Percentiles rank a stretch among this genome's conserved stretches.
Conservation (phyloP, 2,329 filamentous ascomycete species). For the Ophiosphaerella korrae region DNA sequence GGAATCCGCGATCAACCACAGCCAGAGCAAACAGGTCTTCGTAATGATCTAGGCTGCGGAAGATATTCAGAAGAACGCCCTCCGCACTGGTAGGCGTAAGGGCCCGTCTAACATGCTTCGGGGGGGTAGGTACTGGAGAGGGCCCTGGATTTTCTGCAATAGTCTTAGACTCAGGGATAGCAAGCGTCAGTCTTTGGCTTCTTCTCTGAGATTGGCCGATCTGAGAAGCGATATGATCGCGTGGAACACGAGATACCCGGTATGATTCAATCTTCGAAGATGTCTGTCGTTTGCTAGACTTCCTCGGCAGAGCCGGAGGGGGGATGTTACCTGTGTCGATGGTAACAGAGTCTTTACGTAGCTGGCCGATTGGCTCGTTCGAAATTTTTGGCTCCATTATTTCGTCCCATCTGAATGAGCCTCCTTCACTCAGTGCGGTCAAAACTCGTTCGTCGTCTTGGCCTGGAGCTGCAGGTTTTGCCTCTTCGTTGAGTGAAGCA, state of each 20-base stretch:
- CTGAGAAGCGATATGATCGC: slow-evolving; percentile 40
- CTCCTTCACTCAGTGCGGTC: slow-evolving; percentile 28
- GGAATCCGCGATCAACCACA: slow-evolving; percentile 61
- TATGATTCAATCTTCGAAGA: slow-evolving; percentile 17
- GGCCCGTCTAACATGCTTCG: slow-evolving; percentile 24
- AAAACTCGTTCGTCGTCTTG: slow-evolving; percentile 29
- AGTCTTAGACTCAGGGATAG: slow-evolving; percentile 27
- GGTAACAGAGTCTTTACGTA: slow-evolving; percentile 16
- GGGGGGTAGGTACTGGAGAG: slow-evolving; percentile 23
- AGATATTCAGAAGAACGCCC: slow-evolving; percentile 58
- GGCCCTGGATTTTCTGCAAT: slow-evolving; percentile 27
- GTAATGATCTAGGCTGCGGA: slow-evolving; percentile 55
- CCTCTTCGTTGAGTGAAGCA: slow-evolving; percentile 32
- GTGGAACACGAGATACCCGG: slow-evolving; percentile 29
- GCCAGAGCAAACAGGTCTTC: slow-evolving; percentile 62
- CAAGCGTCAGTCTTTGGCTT: slow-evolving; percentile 27
- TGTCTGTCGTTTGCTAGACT: slow-evolving; percentile 50
- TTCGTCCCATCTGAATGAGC: slow-evolving; percentile 28
- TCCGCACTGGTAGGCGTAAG: slow-evolving; percentile 55
- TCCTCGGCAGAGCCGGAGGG: slow-evolving; percentile 47
- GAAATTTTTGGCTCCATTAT: slow-evolving; percentile 12
- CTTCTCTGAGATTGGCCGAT: slow-evolving; percentile 24
- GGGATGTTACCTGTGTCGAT: slow-evolving; percentile 9
- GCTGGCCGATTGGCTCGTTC: slow-evolving; percentile 8
- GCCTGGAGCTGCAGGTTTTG: slow-evolving; percentile 47